Conservation (phyloP, 768 basidiomycete genomes). For the Imleria badia region DNA sequence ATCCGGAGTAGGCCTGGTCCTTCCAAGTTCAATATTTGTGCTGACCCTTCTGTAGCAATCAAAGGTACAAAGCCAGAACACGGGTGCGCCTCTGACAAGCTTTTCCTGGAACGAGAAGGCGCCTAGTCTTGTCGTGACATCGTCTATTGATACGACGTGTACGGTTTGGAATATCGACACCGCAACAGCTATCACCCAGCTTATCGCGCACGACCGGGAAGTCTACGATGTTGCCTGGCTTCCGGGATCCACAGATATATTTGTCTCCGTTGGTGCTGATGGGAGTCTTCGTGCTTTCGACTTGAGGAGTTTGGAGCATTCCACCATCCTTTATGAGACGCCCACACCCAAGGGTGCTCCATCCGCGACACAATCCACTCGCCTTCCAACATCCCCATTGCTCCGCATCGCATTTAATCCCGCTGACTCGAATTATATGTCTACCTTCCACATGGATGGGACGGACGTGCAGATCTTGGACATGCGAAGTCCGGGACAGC, state of each 20-base stretch:
- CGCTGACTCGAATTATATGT: slow-evolving; percentile 90
- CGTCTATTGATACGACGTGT: slow-evolving; percentile 97
- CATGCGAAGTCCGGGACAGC: slow-evolving; percentile 94
- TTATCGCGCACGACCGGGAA: slow-evolving; percentile 95
- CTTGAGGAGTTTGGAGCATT: slow-evolving; percentile 93
- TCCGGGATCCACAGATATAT: slow-evolving; percentile 92
- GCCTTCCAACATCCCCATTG: slow-evolving; percentile 77
- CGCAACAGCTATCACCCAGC: slow-evolving; percentile 89
- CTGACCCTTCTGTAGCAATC: slow-evolving; percentile 57
- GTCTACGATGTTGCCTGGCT: slow-evolving; percentile 99
- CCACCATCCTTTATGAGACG: slow-evolving; percentile 96
- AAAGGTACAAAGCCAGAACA: slow-evolving; percentile 82
- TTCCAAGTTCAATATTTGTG: slow-evolving; percentile 1
- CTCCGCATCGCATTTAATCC: slow-evolving; percentile 91
- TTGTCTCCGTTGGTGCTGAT: slow-evolving; percentile 97
- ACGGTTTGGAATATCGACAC: slow-evolving; percentile 99
- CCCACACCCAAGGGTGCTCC: slow-evolving; percentile 74
- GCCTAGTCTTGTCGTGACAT: slow-evolving; percentile 90
- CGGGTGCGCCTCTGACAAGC: slow-evolving; percentile 89
- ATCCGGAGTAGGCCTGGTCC: slow-evolving; percentile 63
- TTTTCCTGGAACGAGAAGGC: slow-evolving; percentile 98
- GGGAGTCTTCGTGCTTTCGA: slow-evolving; percentile 97
- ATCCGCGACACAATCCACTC: slow-evolving; percentile 55
- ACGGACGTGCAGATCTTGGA: slow-evolving; percentile 89
- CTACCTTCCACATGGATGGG: slow-evolving; percentile 95